Conservation (phyloP, 345 rosid genomes). For the Gossypium raimondii region DNA sequence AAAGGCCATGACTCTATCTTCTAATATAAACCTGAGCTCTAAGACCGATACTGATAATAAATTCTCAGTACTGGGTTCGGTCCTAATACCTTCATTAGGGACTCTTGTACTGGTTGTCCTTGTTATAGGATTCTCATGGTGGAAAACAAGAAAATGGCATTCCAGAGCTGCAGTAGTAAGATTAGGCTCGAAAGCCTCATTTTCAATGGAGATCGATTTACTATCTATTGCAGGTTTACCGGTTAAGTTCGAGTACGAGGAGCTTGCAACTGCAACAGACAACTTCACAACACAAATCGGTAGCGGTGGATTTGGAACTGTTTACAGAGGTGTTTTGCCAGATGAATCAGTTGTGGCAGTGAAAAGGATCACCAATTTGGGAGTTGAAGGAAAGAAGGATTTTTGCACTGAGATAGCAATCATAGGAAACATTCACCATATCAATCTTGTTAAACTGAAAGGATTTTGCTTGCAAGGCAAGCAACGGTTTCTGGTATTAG, state of each 20-base stretch:
- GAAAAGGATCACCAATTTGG: constrained; percentile 58
- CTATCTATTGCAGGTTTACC: constrained; percentile 68
- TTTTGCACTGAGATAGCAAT: constrained; percentile 69
- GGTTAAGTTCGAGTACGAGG: constrained; percentile 52
- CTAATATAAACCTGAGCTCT: neutral
- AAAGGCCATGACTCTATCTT: neutral
- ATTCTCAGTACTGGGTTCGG: constrained; percentile 51
- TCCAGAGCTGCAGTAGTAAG: constrained; percentile 30
- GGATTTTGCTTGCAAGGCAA: constrained; percentile 70
- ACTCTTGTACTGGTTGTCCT: constrained; percentile 24
- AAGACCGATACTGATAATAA: neutral
- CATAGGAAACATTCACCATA: constrained; percentile 67
- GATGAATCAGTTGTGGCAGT: constrained; percentile 53
- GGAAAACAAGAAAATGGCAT: constrained; percentile 44
- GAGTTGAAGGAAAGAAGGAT: constrained; percentile 56
- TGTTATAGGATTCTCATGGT: constrained; percentile 40
- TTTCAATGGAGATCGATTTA: constrained; percentile 56
- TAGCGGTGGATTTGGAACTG: constrained; percentile 72
- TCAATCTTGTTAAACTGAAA: constrained; percentile 63
- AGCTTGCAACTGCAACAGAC: constrained; percentile 58
- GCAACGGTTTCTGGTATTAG: constrained; percentile 57
- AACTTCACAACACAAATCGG: constrained; percentile 56
- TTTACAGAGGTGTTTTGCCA: constrained; percentile 48
- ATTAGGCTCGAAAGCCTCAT: constrained; percentile 30
- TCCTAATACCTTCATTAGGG: constrained; percentile 52